phyloP scores from a whole-genome alignment of 495 filamentous ascomycete species.

The Neurospora sp. region DNA sequence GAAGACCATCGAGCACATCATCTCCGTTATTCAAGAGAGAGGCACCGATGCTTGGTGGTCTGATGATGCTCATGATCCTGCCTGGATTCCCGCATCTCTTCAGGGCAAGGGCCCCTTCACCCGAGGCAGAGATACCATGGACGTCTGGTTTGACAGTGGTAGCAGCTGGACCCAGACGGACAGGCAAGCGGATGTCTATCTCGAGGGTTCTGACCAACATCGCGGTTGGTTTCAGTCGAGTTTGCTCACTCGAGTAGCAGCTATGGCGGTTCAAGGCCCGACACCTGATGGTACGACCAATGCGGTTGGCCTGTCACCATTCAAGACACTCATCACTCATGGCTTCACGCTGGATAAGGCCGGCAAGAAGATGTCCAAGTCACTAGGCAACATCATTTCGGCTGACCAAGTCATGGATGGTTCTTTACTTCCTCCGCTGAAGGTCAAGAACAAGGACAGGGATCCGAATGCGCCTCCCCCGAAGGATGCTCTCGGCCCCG shows the following conservation, averaged over 20 bases:
- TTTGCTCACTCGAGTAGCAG: constrained; percentile 69
- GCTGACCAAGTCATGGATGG: constrained; percentile 80
- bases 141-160: constrained; percentile 99
- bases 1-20: constrained; percentile 76
- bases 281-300: constrained; percentile 6
- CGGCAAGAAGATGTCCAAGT: constrained; percentile 98
- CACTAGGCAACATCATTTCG: constrained; percentile 77
- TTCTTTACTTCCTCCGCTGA: constrained; percentile 42
- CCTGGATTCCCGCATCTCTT: constrained; percentile 60
- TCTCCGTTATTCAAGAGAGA: constrained; percentile 60
- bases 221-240: constrained; percentile 99
- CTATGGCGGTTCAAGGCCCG: constrained; percentile 17
- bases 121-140: constrained; percentile 94
- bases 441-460: constrained; percentile 26
- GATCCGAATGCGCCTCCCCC: constrained; percentile 6
- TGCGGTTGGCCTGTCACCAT: constrained; percentile 45
- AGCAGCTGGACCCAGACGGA: constrained; percentile 74
- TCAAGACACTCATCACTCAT: constrained; percentile 80
- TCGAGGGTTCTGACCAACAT: constrained; percentile 93
- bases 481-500: constrained; percentile 51
- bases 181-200: constrained; percentile 70
- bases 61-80: constrained; percentile 58
- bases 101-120: constrained; percentile 38
- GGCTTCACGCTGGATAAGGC: constrained; percentile 84
- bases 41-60: constrained; percentile 93